Evolutionary conservation across 192 early-diverging fungal species (phyloP), one percentile per base, ranked within the genome.

Genomic region (Spinellus fusiger): DNA sequence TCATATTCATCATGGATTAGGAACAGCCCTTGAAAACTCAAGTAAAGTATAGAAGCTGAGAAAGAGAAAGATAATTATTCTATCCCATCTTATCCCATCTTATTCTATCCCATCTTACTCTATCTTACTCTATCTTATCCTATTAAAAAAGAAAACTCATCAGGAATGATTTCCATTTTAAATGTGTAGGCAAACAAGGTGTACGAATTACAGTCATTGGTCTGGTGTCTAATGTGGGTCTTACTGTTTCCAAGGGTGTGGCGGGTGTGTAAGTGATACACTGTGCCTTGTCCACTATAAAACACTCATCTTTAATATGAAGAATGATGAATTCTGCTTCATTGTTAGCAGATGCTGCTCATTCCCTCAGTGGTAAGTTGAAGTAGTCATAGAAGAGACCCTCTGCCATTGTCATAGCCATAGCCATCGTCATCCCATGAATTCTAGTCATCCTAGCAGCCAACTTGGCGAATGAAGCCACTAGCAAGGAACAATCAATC

Each of bases 341-440:
- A 5, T 70, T 93, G 44, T 38, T 93, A 22, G 91, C 91, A 0
- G 91, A 93, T 50, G 91, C 88, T 1, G 80, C 80, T 3, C 91
- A 93, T 73, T 91, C 89, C 28, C 56, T 93, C 38, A 87, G 63
- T 64, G 80, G 85, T 84, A 71, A 64, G 22, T 40, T 54, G n/a
- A 25, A 18, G 13, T 13, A 29, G 20, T 7, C 12, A 29, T 18
- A 34, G n/a, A n/a, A n/a, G n/a, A n/a, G n/a, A n/a, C n/a, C n/a
- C n/a, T n/a, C n/a, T n/a, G n/a, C n/a, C n/a, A n/a, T n/a, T n/a
- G n/a, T n/a, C n/a, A n/a, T n/a, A n/a, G n/a, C n/a, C n/a, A n/a
- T n/a, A n/a, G n/a, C n/a, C n/a, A n/a, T n/a, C n/a, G n/a, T n/a
- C n/a, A n/a, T n/a, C n/a, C n/a, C n/a, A n/a, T n/a, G n/a, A n/a